Evolutionary conservation across 2,329 filamentous ascomycete genomes (phyloP), one percentile per base, ranked within the genome.

Genomic region (Elsinoe fawcettii): DNA sequence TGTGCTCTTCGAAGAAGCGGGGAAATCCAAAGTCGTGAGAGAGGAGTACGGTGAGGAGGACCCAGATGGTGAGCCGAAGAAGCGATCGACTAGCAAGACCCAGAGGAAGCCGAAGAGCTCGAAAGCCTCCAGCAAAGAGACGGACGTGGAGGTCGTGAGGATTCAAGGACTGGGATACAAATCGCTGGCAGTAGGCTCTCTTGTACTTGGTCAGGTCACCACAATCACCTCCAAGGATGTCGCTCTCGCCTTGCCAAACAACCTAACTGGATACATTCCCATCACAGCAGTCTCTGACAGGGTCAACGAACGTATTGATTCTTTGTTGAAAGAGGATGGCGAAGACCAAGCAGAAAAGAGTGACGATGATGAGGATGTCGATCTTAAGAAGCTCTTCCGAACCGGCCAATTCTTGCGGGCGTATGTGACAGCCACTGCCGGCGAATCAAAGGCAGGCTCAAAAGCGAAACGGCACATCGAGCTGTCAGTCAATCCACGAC

Each of bases 261-360:
- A 95, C 69, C 81, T 99, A 30, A 85, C 83, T 49, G 95, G 93
- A 49, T 93, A 90, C 70, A 86, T 95, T 5, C 86, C 93, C 18
- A 84, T 97, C 63, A 95, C 91, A n/a, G 83, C 89, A n/a, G 81
- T 99, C 53, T 99, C 93, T 2, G 83, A 88, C 59, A 77, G 82
- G 62, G 76, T 97, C 61, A 95, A 87, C 27, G 75, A 85, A 61
- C 85, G 84, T 62, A 81, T 99, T 37, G 85, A 95, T 69, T 77
- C 75, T 47, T 69, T 85, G 37, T 70, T 86, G 37, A 82, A 82
- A 36, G 81, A 84, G 32, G 80, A 81, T 6, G 80, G 81, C 62
- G 74, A 77, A 4, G 75, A 79, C 22, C 75, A 80, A 11, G 79
- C 83, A 1, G 73, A 72, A n/a, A 77, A 82, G 1, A 74, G 77